These are phyloP conservation scores for Colletotrichum chlorophyti DNA, from an alignment of 2,329 filamentous ascomycete species.

Conservation along the genomic window DNA sequence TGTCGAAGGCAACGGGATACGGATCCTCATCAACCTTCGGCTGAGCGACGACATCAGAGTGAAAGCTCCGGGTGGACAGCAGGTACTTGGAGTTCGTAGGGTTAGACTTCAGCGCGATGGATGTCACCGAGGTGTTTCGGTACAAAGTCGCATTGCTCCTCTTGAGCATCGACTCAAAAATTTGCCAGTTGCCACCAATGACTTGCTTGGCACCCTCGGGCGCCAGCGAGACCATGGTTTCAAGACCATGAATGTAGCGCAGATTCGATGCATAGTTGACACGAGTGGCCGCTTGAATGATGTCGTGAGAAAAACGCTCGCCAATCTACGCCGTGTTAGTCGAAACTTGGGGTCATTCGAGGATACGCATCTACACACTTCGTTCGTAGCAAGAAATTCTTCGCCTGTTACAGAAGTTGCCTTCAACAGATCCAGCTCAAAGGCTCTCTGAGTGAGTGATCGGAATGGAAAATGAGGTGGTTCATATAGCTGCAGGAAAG, in stretches of 20 bases:
- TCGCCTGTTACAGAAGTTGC: slow-evolving; percentile 76
- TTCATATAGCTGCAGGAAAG: slow-evolving; percentile 83
- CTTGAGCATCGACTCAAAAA: slow-evolving; percentile 84
- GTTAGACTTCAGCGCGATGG: slow-evolving; percentile 58
- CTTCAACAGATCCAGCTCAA: slow-evolving; percentile 70
- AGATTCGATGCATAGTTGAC: slow-evolving; percentile 96
- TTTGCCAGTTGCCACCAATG: slow-evolving; percentile 89
- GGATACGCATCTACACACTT: slow-evolving; percentile 42
- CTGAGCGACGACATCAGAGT: slow-evolving; percentile 20
- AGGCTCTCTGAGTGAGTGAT: slow-evolving; percentile 73
- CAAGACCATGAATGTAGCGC: slow-evolving; percentile 83
- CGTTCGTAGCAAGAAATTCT: slow-evolving; percentile 72
- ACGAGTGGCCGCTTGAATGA: slow-evolving; percentile 88
- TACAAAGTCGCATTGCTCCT: slow-evolving; percentile 65
- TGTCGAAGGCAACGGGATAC: slow-evolving; percentile 70
- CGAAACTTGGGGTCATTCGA: not conserved
- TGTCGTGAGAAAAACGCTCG: slow-evolving; percentile 73
- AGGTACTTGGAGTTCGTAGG: slow-evolving; percentile 51
- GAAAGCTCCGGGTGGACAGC: slow-evolving; percentile 45
- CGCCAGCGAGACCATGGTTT: slow-evolving; percentile 91
- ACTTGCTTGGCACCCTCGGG: slow-evolving; percentile 83
- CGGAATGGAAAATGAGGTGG: slow-evolving; percentile 83
- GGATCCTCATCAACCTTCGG: slow-evolving; percentile 37
- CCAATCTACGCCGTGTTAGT: slow-evolving; percentile 56
- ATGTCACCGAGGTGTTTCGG: slow-evolving; percentile 72